Percentiles rank a stretch among this genome's conserved stretches.
Conservation (phyloP, 495 filamentous ascomycete genomes). For the Penicillium lagena region DNA sequence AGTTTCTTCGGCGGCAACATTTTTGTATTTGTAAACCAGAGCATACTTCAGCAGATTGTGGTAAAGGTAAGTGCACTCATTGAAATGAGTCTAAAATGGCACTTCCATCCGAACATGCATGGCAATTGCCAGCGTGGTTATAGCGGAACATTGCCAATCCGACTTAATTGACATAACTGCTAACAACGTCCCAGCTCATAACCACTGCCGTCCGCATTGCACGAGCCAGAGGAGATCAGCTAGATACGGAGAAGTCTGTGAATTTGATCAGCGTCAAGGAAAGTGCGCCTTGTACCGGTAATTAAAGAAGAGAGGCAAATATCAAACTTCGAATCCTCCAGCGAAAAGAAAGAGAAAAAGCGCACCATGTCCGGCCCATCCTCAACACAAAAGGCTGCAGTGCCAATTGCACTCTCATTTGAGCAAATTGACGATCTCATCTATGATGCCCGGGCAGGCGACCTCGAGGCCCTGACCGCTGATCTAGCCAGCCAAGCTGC, state of each 20-base stretch:
- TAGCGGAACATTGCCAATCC: too few species aligned
- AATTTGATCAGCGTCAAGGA: not conserved
- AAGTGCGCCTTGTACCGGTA: too few species aligned
- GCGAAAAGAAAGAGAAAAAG: not conserved
- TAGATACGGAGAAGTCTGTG: not conserved
- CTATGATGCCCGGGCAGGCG: slow-evolving; percentile 72
- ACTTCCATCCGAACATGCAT: too few species aligned
- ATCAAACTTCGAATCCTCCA: not conserved
- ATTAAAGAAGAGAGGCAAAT: not conserved
- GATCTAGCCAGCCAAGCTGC: slow-evolving; percentile 51
- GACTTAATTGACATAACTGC: too few species aligned
- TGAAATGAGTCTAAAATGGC: too few species aligned
- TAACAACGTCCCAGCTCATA: too few species aligned
- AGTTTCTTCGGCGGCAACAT: slow-evolving; percentile 9
- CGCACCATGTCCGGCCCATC: slow-evolving; percentile 9
- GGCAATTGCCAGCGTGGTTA: too few species aligned
- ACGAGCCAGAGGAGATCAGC: too few species aligned
- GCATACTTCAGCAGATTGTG: too few species aligned
- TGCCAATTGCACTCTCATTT: slow-evolving; percentile 45
- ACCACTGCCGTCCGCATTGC: too few species aligned
- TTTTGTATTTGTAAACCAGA: too few species aligned
- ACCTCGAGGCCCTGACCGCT: slow-evolving; percentile 59
- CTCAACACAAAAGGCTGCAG: slow-evolving; percentile 15
- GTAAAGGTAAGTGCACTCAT: too few species aligned
- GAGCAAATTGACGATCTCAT: slow-evolving; percentile 86